Conservation (phyloP, 2,329 filamentous ascomycete genomes). For the Exophiala xenobiotica region DNA sequence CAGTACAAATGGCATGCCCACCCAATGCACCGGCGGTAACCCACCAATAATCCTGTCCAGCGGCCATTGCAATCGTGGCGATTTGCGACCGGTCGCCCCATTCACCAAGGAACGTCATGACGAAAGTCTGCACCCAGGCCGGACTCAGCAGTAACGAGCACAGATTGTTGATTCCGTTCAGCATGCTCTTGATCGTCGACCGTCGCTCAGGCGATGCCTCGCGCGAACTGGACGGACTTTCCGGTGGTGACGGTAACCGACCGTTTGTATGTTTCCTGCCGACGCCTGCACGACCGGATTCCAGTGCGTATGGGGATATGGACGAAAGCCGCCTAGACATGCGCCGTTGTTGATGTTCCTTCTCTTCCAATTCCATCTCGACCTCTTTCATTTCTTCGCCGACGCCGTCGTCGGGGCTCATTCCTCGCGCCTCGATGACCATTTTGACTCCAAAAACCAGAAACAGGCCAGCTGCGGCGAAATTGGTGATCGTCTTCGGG, state of each 20-base stretch:
- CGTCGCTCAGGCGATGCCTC: constrained; percentile 53
- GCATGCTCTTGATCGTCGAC: constrained; percentile 44
- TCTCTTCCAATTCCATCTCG: constrained; percentile 88
- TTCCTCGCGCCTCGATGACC: constrained; percentile 80
- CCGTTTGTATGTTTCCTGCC: constrained; percentile 68
- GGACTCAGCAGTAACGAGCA: constrained; percentile 85
- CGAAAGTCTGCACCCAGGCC: constrained; percentile 97
- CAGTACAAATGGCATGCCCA: constrained; percentile 87
- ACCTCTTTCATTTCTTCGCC: constrained; percentile 98
- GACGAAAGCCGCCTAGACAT: constrained; percentile 59
- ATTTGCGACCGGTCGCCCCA: constrained; percentile 99
- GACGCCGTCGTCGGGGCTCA: constrained; percentile 87
- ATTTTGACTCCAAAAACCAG: constrained; percentile 84
- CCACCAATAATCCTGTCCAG: constrained; percentile 98
- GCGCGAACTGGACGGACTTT: constrained; percentile 71
- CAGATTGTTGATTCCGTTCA: constrained; percentile 78
- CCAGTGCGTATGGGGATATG: constrained; percentile 72
- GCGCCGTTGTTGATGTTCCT: constrained; percentile 74
- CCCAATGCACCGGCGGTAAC: constrained; percentile 84
- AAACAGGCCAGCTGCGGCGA: constrained; percentile 81
- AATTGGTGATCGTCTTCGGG: constrained; percentile 85
- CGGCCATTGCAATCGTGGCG: constrained; percentile 97
- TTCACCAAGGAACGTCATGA: constrained; percentile 98
- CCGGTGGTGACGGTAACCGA: constrained; percentile 74
- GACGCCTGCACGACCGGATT: constrained; percentile 68